phyloP scores from a whole-genome alignment of 192 early-diverging fungal genomes.

The Linderina pennispora region DNA sequence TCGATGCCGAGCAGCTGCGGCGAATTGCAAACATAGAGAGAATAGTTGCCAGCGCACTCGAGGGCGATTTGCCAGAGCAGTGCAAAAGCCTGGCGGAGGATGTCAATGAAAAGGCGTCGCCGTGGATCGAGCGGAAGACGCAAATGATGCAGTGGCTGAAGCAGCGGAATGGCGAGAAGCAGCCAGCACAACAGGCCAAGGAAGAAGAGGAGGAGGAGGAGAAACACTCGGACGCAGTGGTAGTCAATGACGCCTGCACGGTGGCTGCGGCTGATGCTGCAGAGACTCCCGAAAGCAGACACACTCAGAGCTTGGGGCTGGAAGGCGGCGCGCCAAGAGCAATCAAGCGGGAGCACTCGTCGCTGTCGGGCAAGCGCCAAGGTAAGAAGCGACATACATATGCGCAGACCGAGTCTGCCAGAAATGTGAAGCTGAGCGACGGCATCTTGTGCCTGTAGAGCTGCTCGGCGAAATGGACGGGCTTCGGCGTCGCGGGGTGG shows the following conservation, averaged over 20 bases:
- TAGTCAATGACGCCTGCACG: too few species aligned
- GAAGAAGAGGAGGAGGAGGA: not conserved
- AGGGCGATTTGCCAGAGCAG: too few species aligned
- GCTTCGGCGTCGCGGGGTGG: constrained; percentile 33
- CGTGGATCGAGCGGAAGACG: too few species aligned
- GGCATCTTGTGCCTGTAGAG: constrained; percentile 10
- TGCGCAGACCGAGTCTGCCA: not conserved
- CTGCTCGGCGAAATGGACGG: constrained; percentile 37
- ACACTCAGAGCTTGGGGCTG: too few species aligned
- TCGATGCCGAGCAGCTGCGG: constrained; percentile 25
- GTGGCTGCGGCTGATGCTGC: not conserved
- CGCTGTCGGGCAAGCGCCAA: constrained; percentile 14
- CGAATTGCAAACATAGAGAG: constrained; percentile 29
- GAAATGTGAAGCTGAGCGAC: not conserved
- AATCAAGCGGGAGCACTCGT: too few species aligned
- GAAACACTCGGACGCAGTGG: too few species aligned
- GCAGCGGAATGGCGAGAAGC: too few species aligned
- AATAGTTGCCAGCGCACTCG: constrained; percentile 2
- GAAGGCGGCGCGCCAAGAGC: constrained; percentile 1
- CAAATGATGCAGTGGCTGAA: too few species aligned
- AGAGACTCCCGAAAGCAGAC: not conserved
- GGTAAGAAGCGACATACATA: not conserved
- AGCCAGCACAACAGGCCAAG: not conserved
- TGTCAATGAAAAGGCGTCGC: too few species aligned
- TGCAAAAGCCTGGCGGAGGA: too few species aligned